phyloP scores from a whole-genome alignment of 768 basidiomycete species.

The Tylopilus sp. region DNA sequence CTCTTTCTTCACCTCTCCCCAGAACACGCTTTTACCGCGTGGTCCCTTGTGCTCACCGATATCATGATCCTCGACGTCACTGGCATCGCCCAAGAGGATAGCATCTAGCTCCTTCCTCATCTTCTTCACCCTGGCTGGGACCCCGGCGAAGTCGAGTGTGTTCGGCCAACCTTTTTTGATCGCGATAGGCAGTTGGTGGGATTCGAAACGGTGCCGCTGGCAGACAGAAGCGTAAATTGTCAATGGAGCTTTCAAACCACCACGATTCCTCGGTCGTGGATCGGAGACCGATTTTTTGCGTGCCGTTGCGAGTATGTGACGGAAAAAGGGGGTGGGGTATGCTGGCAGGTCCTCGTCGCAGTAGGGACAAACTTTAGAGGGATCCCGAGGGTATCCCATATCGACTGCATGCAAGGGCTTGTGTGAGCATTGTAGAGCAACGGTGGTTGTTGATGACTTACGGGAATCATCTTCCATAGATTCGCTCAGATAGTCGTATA shows the following conservation, averaged over 20 bases:
- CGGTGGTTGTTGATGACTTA: constrained; percentile 22
- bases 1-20: constrained; percentile 61
- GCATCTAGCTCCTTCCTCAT: constrained; percentile 46
- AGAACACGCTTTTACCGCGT: constrained; percentile 55
- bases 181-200: constrained; percentile 67
- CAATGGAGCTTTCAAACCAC: constrained; percentile 53
- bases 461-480: constrained; percentile 40
- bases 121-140: constrained; percentile 50
- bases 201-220: constrained; percentile 77
- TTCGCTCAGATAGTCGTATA: constrained; percentile 17
- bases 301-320: constrained; percentile 49
- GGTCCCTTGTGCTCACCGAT: constrained; percentile 14
- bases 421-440: not conserved
- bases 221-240: constrained; percentile 64
- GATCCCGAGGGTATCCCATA: constrained; percentile 51
- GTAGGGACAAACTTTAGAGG: constrained; percentile 71
- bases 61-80: constrained; percentile 18
- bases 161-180: constrained; percentile 74
- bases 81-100: constrained; percentile 43
- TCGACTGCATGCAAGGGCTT: constrained; percentile 39
- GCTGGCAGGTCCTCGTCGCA: constrained; percentile 70
- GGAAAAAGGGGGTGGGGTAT: constrained; percentile 56
- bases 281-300: constrained; percentile 54
- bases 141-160: constrained; percentile 56
- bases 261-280: constrained; percentile 64